phyloP scores from a whole-genome alignment of 768 basidiomycete genomes.

The Boletus edulis region DNA sequence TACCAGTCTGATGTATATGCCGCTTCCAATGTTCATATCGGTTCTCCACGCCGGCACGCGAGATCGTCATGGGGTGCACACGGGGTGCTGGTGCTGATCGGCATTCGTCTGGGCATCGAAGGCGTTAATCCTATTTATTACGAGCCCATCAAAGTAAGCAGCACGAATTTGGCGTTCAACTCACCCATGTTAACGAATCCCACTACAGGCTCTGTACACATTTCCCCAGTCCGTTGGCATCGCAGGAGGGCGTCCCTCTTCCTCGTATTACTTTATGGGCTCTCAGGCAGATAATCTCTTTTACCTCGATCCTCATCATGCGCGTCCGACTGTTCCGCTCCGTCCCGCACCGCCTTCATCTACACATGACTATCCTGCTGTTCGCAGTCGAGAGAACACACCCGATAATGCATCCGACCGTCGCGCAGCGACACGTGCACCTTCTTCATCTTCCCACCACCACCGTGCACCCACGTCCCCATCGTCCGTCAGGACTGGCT shows the following conservation, averaged over 20 bases:
- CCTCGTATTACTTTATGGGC: constrained; percentile 97
- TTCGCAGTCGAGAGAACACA: constrained; percentile 28
- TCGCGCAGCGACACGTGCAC: constrained; percentile 20
- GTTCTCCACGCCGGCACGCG: constrained; percentile 31
- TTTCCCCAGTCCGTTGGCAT: constrained; percentile 97
- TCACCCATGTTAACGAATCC: neutral
- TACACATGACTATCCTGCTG: constrained; percentile 19
- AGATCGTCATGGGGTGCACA: constrained; percentile 68
- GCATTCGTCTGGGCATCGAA: constrained; percentile 84
- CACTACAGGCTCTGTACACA: constrained; percentile 70
- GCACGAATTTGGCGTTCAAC: neutral
- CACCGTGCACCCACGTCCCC: constrained; percentile 45
- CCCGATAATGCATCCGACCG: constrained; percentile 31
- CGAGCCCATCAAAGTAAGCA: constrained; percentile 70
- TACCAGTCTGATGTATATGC: constrained; percentile 85
- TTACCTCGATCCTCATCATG: constrained; percentile 78
- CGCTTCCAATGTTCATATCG: constrained; percentile 50
- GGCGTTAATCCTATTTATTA: constrained; percentile 96
- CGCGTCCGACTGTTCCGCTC: constrained; percentile 73
- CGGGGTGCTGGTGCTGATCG: constrained; percentile 84
- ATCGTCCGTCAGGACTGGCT: constrained; percentile 50
- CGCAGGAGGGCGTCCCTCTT: constrained; percentile 94
- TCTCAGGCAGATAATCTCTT: constrained; percentile 85
- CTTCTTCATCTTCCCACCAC: constrained; percentile 28
- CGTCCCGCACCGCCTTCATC: constrained; percentile 43